phyloP scores from a whole-genome alignment of 768 basidiomycete species.

The Amyloporia xantha region DNA sequence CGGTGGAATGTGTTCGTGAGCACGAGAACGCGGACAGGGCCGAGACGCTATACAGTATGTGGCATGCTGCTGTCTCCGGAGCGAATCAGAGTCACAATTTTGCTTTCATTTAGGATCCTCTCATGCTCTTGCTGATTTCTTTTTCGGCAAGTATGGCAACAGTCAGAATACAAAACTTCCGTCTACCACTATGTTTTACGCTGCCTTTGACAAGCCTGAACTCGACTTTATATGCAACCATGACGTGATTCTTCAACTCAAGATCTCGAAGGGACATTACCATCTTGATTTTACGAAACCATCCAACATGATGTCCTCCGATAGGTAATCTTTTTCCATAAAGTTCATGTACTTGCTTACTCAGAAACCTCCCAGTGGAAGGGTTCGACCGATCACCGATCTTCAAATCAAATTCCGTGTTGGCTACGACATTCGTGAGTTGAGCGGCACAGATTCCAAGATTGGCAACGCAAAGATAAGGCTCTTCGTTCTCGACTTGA shows the following conservation, averaged over 20 bases:
- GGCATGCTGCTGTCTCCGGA: too few relatives aligned
- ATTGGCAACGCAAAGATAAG: conserved; percentile 12
- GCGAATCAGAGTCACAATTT: too few relatives aligned
- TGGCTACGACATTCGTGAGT: conserved; percentile 10
- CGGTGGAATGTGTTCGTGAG: conserved; percentile 8
- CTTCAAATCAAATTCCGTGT: conserved; percentile 18
- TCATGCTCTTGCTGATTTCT: conserved; percentile 12
- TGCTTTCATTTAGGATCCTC: conserved; percentile 9
- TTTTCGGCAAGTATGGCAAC: conserved; percentile 9
- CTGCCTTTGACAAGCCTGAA: conserved; percentile 15
- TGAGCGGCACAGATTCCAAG: conserved; percentile 9
- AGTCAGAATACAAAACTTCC: background rate
- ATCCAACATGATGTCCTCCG: background rate
- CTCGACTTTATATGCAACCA: conserved; percentile 27
- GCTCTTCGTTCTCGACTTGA: conserved; percentile 11
- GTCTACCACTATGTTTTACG: conserved; percentile 13
- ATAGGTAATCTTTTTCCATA: conserved; percentile 2
- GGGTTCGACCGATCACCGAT: conserved; percentile 1
- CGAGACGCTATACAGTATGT: conserved; percentile 12
- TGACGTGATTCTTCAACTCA: conserved; percentile 20
- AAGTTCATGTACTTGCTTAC: background rate
- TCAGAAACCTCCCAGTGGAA: background rate
- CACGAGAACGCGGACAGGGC: conserved; percentile 10
- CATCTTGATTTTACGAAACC: conserved; percentile 14
- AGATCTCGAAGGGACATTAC: conserved; percentile 20